Evolutionary conservation across 2,329 filamentous ascomycete species (phyloP).

Genomic region (Phialophora verrucosa): DNA sequence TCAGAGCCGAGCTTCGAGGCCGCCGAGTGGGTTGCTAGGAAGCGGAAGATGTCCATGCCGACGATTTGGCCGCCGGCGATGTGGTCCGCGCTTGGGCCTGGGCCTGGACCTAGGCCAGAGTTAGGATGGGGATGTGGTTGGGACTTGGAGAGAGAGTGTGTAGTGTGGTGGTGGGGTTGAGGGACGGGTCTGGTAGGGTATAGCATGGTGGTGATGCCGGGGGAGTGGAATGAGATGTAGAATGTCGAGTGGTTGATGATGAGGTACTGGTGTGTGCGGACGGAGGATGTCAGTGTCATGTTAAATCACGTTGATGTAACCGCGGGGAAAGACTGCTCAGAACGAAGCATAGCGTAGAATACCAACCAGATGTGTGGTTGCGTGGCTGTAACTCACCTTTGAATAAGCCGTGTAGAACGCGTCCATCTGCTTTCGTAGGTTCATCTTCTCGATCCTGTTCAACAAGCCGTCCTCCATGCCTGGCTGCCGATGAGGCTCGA

Average conservation of each 20-base stretch:
- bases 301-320: no score
- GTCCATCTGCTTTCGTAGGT: constrained; percentile 48
- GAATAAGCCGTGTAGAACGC: constrained; percentile 54
- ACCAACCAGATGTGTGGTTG: neutral
- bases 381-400: constrained; percentile 43
- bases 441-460: constrained; percentile 45
- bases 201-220: constrained; percentile 56
- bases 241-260: constrained; percentile 48
- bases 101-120: neutral
- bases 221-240: constrained; percentile 56
- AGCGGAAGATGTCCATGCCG: constrained; percentile 61
- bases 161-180: neutral
- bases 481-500: constrained; percentile 41
- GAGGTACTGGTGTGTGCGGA: constrained; percentile 44
- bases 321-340: no score
- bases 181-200: constrained; percentile 31
- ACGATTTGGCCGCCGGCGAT: constrained; percentile 41
- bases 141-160: neutral
- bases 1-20: constrained; percentile 50
- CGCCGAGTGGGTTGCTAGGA: constrained; percentile 56
- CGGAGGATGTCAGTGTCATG: neutral
- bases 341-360: neutral
- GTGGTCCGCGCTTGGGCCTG: neutral
- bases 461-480: constrained; percentile 53
- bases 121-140: constrained; percentile 35